Evolutionary conservation across 179 eudicot species (phyloP).

Genomic region (Amaranthus tricolor): DNA sequence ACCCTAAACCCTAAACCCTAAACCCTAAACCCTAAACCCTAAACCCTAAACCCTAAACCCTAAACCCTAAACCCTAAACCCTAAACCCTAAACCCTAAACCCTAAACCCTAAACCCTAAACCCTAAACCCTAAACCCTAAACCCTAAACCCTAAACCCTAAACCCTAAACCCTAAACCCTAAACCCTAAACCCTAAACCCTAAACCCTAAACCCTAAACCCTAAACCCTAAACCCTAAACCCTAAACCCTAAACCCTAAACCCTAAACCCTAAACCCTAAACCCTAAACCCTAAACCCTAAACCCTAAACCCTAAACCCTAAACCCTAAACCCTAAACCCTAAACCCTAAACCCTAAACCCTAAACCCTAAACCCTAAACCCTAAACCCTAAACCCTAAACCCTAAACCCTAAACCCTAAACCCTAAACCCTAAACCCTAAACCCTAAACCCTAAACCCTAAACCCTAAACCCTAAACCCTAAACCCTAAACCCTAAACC

Average conservation of each 20-base stretch:
- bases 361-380: conserved; percentile 24
- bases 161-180: too few species aligned
- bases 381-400: conserved; percentile 25
- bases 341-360: conserved; percentile 9
- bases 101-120: conserved; percentile 18
- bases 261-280: too few species aligned
- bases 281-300: conserved; percentile 16
- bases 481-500: conserved; percentile 23
- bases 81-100: conserved; percentile 18
- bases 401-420: conserved; percentile 28
- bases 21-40: conserved; percentile 7
- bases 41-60: neutral
- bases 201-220: too few species aligned
- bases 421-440: conserved; percentile 31
- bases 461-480: conserved; percentile 27
- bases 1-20: conserved; percentile 1
- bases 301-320: conserved; percentile 24
- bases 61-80: conserved; percentile 13
- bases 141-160: conserved; percentile 23
- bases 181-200: too few species aligned
- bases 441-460: conserved; percentile 15
- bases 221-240: too few species aligned
- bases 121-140: conserved; percentile 21
- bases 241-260: too few species aligned
- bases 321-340: conserved; percentile 14